Evolutionary conservation across 768 basidiomycete genomes (phyloP).

Genomic region (Pleurotus platypus): DNA sequence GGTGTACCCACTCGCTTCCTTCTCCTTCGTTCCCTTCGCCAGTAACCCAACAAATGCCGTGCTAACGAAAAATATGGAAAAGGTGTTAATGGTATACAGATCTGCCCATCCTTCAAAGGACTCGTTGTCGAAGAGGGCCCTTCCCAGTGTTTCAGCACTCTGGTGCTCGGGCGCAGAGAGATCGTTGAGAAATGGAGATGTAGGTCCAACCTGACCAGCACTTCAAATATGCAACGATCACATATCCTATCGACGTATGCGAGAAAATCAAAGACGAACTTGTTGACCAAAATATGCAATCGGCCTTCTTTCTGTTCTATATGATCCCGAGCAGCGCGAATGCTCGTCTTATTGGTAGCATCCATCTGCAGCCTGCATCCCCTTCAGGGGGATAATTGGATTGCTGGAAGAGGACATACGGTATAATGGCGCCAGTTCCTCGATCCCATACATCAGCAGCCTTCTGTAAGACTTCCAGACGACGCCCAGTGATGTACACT

Average conservation of each 20-base stretch:
- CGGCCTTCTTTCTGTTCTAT: constrained; percentile 62
- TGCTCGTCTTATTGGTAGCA: constrained; percentile 66
- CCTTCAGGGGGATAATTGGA: not conserved
- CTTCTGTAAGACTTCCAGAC: constrained; percentile 60
- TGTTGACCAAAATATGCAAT: constrained; percentile 79
- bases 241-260: not conserved
- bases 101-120: constrained; percentile 59
- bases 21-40: constrained; percentile 65
- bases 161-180: constrained; percentile 54
- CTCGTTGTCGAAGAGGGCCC: constrained; percentile 68
- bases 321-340: constrained; percentile 46
- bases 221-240: constrained; percentile 29
- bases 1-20: constrained; percentile 42
- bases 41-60: constrained; percentile 75
- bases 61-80: constrained; percentile 76
- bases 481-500: constrained; percentile 76
- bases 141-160: constrained; percentile 61
- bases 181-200: constrained; percentile 53
- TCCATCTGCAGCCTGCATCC: constrained; percentile 60
- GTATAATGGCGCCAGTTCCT: constrained; percentile 47
- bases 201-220: constrained; percentile 72
- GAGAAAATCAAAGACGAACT: constrained; percentile 43
- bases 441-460: constrained; percentile 45
- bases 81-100: constrained; percentile 64
- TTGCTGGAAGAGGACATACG: constrained; percentile 36